Evolutionary conservation across 495 filamentous ascomycete genomes (phyloP).

Genomic region (Bombardia bombarda): DNA sequence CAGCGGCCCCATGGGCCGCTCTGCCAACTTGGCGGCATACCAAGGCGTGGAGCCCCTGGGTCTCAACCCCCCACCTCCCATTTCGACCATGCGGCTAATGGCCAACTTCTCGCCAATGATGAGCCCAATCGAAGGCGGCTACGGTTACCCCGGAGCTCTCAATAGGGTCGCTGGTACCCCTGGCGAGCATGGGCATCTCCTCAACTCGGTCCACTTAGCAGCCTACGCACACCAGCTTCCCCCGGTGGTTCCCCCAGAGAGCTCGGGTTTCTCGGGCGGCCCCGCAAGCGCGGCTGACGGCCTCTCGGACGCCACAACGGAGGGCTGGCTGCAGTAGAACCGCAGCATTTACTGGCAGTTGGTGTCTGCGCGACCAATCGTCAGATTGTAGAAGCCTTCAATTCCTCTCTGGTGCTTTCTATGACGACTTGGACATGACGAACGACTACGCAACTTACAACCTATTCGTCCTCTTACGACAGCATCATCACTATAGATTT

Average conservation of each 20-base stretch:
- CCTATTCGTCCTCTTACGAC: not conserved
- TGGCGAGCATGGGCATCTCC: slow-evolving; percentile 3
- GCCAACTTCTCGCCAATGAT: not conserved
- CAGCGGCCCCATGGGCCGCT: not conserved
- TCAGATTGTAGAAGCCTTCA: not conserved
- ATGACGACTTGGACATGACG: not conserved
- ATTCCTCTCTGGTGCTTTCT: not conserved
- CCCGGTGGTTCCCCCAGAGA: not conserved
- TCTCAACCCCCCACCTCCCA: slow-evolving; percentile 1
- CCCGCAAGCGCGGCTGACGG: slow-evolving; percentile 2
- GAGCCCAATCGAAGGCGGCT: not conserved
- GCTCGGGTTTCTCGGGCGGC: not conserved
- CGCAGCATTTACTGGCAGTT: not conserved
- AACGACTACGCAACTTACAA: no score
- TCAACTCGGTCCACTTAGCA: slow-evolving; percentile 1
- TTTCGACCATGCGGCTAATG: not conserved
- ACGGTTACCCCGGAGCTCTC: not conserved
- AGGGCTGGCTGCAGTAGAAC: slow-evolving; percentile 11
- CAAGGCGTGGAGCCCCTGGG: slow-evolving; percentile 3
- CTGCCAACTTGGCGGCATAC: not conserved
- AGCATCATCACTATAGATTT: slow-evolving; percentile 11
- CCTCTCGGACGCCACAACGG: not conserved
- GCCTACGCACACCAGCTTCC: slow-evolving; percentile 12
- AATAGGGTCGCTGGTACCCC: not conserved
- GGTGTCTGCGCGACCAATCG: not conserved